Conservation (phyloP, 2,329 filamentous ascomycete species). For the Aspergillus bombycis region DNA sequence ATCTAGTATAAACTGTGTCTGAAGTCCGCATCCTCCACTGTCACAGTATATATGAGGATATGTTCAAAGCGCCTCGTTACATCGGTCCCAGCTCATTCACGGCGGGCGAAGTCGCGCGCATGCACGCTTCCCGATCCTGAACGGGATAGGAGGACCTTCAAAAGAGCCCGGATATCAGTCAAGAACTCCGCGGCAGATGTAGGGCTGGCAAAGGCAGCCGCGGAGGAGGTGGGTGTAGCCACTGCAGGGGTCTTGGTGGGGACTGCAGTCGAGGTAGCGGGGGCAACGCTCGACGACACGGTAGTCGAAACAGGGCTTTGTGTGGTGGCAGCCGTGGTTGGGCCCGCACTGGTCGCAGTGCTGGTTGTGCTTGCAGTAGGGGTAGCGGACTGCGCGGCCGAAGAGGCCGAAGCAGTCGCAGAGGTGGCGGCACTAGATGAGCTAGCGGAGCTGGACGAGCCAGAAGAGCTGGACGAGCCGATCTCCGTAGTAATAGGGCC, state of each 20-base stretch:
- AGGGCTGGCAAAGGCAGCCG: not conserved
- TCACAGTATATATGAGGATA: not conserved
- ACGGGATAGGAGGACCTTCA: not conserved
- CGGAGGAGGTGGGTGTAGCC: not conserved
- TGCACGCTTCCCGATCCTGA: not conserved
- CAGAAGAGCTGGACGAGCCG: not conserved
- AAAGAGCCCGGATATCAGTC: not conserved
- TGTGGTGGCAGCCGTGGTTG: not conserved
- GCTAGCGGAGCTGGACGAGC: not conserved
- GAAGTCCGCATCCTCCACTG: accelerated
- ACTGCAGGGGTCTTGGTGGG: not conserved
- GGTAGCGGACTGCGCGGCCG: not conserved
- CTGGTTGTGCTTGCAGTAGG: not conserved
- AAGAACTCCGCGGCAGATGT: not conserved
- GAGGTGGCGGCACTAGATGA: not conserved
- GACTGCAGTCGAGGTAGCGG: not conserved
- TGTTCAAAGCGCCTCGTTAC: not conserved
- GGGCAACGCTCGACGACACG: not conserved
- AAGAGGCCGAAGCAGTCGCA: not conserved
- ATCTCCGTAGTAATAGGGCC: constrained; percentile 26
- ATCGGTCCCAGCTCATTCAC: not conserved
- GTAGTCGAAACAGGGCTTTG: not conserved
- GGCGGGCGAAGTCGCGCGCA: not conserved
- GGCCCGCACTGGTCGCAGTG: not conserved
- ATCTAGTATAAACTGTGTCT: not conserved